Evolutionary conservation across 2,329 filamentous ascomycete species (phyloP).

Genomic region (Cladosporium oxysporum): DNA sequence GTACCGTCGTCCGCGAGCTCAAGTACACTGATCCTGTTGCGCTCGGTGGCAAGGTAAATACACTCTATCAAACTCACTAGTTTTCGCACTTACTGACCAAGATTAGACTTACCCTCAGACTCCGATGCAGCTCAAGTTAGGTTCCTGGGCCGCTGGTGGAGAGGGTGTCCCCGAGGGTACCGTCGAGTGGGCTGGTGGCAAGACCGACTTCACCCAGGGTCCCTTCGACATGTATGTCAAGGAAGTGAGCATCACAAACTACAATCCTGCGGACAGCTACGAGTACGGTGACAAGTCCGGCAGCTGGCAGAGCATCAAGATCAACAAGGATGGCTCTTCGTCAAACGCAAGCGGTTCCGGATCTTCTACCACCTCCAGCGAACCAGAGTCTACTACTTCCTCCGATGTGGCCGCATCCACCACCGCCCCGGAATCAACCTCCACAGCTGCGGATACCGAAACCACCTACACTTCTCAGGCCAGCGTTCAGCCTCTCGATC

Average conservation of each 20-base stretch:
- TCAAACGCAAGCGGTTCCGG: background rate
- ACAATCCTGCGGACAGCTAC: constrained; percentile 54
- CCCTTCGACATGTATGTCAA: constrained; percentile 57
- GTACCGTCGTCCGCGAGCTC: constrained; percentile 67
- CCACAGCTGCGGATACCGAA: constrained; percentile 30
- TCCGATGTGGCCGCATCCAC: constrained; percentile 22
- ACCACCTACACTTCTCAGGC: constrained; percentile 23
- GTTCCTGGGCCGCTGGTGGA: constrained; percentile 53
- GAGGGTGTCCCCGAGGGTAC: constrained; percentile 56
- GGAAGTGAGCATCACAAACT: constrained; percentile 54
- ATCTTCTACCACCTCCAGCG: constrained; percentile 27
- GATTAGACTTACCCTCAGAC: constrained; percentile 73
- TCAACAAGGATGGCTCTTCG: constrained; percentile 32
- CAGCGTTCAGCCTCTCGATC: constrained; percentile 27
- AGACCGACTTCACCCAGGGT: constrained; percentile 48
- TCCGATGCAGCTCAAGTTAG: constrained; percentile 66
- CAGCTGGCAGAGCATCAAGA: constrained; percentile 51
- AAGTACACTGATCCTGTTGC: constrained; percentile 61
- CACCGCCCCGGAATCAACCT: constrained; percentile 28
- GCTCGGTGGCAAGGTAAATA: constrained; percentile 51
- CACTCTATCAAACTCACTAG: constrained; percentile 58
- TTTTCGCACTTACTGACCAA: constrained; percentile 50
- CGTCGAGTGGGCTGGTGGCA: constrained; percentile 67
- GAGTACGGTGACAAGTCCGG: constrained; percentile 53
- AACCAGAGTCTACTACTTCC: constrained; percentile 29